Base-by-base conservation (phyloP, 805 yeast genomes). In the Torulaspora gathmanii region DNA sequence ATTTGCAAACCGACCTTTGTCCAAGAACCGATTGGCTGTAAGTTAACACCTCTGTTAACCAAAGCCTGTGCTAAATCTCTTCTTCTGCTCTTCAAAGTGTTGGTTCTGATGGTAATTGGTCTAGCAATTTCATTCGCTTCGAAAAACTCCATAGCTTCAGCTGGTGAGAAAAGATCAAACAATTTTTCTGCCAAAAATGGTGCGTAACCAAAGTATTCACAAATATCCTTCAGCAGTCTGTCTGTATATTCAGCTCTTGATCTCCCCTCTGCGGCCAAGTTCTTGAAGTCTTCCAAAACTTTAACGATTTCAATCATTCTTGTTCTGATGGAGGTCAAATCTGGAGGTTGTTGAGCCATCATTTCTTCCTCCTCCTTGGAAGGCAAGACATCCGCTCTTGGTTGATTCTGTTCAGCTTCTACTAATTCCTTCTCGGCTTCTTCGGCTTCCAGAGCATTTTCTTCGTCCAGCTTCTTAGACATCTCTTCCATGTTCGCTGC, bases 91-190 rank as follows among this genome's bases (percentile, higher is more conserved):
- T 84, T 86, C 53, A 93, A 74, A 13, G 99, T 93, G 68, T 93
- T 93, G n/a, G 99, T 90, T 74, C 99, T 84, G 57, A 93, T 90
- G 16, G 98, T 93, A 46, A 93, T 77, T 39, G 99, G 99, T 66
- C 99, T 79, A 26, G 95, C 85, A 45, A 91, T 86, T 71, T 93
- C 99, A 69, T 93, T 93, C 28, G 99, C 98, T 72, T 93, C 99
- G 58, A 93, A 93, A 63, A 93, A 93, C 68, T 93, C 99, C 77
- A 93, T 78, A 11, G 99, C 98, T 72, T 93, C 99, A 9, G 93
- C 76, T 31, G 98, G 97, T 15, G 95, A 79, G 64, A 93, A 93
- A 50, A 93, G 73, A 57, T 90, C 80, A 73, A 90, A 93, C 47
- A 91, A 75, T 69, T 93, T 91, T 64, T 90, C 96, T 28, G 99